These are phyloP conservation scores for Suillus subaureus DNA, from an alignment of 768 basidiomycete species.

Conservation along the genomic window DNA sequence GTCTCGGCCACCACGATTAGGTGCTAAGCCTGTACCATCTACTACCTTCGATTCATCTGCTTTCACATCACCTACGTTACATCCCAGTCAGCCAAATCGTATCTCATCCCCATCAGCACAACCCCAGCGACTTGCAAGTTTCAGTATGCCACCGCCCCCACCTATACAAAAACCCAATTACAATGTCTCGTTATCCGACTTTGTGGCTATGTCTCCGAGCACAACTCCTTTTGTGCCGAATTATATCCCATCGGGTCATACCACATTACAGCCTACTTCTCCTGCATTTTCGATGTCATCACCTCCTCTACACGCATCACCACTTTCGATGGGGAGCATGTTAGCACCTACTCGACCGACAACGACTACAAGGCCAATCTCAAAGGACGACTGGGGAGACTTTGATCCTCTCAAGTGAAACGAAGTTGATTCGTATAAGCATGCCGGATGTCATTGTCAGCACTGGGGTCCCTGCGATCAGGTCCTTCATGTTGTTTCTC, in stretches of 20 bases:
- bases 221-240: slow-evolving; percentile 16
- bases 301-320: slow-evolving; percentile 32
- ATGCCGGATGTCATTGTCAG: not conserved
- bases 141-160: slow-evolving; percentile 12
- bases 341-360: slow-evolving; percentile 53
- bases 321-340: slow-evolving; percentile 48
- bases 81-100: slow-evolving; percentile 22
- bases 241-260: slow-evolving; percentile 19
- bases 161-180: slow-evolving; percentile 55
- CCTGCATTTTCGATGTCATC: slow-evolving; percentile 30
- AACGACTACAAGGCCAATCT: slow-evolving; percentile 46
- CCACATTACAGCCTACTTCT: slow-evolving; percentile 20
- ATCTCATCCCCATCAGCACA: slow-evolving; percentile 25
- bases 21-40: slow-evolving; percentile 38
- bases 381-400: slow-evolving; percentile 77
- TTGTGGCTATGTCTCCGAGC: slow-evolving; percentile 24
- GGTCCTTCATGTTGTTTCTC: not conserved
- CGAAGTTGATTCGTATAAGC: not conserved
- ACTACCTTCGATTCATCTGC: slow-evolving; percentile 36
- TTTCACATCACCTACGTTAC: slow-evolving; percentile 26
- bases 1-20: slow-evolving; percentile 42
- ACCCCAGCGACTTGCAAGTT: slow-evolving; percentile 17
- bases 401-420: slow-evolving; percentile 64
- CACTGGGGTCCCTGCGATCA: not conserved
- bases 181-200: slow-evolving; percentile 48